These are phyloP conservation scores for Sedum album DNA, from an alignment of 164 flowering plant genomes.

Conservation along the genomic window DNA sequence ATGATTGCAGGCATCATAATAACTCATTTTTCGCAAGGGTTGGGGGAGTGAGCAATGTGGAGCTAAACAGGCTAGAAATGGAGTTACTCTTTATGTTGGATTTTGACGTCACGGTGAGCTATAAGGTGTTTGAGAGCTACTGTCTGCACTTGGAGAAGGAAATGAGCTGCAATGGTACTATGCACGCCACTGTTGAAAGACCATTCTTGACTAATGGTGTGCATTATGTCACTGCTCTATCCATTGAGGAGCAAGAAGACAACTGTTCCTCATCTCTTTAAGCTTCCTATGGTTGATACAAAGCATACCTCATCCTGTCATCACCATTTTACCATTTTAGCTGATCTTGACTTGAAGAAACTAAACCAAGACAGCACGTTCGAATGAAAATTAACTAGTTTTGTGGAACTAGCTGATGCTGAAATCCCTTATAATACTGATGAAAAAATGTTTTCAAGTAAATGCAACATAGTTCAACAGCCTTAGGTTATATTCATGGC, in stretches of 20 bases:
- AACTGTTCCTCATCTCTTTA: too few species aligned
- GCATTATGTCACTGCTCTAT: constrained; percentile 40
- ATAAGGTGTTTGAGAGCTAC: constrained; percentile 67
- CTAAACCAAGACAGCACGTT: too few species aligned
- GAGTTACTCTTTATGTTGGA: constrained; percentile 77
- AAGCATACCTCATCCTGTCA: too few species aligned
- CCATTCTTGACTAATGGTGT: constrained; percentile 20
- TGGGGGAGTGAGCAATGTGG: constrained; percentile 82
- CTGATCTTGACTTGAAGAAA: too few species aligned
- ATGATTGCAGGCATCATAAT: constrained; percentile 65
- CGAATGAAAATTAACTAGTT: too few species aligned
- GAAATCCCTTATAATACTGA: too few species aligned
- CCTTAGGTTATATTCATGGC: too few species aligned
- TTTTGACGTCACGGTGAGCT: constrained; percentile 58
- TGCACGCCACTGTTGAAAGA: constrained; percentile 29
- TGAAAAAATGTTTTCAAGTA: too few species aligned
- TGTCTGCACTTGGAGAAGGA: constrained; percentile 83
- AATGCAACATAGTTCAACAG: too few species aligned
- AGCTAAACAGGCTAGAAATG: constrained; percentile 70
- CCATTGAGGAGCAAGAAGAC: constrained; percentile 36
- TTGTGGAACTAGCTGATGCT: too few species aligned
- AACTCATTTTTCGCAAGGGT: constrained; percentile 83
- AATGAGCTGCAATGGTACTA: constrained; percentile 32
- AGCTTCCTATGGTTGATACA: too few species aligned
- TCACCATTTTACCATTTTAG: too few species aligned